Evolutionary conservation across 2,329 filamentous ascomycete genomes (phyloP).

Genomic region (Magnaporthales sp.): DNA sequence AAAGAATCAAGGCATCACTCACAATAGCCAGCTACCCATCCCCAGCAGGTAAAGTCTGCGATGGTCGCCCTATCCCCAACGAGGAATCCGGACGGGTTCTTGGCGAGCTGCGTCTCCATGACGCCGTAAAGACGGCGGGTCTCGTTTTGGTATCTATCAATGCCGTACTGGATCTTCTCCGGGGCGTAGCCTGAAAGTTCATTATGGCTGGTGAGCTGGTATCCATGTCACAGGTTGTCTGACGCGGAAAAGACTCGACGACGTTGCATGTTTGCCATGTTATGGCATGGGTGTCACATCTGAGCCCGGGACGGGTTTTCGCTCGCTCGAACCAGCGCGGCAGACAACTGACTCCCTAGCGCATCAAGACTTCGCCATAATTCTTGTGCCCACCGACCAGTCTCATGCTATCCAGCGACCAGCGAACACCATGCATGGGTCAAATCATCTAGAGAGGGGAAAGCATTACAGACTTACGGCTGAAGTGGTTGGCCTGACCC

Average conservation of each 20-base stretch:
- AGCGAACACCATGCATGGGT: background rate
- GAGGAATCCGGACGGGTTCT: conserved; percentile 46
- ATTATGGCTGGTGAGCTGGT: background rate
- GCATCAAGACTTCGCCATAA: background rate
- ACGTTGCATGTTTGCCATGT: background rate
- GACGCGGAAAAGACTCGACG: background rate
- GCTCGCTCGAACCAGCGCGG: background rate
- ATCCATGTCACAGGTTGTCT: background rate
- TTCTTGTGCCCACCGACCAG: background rate
- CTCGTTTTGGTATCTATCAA: conserved; percentile 77
- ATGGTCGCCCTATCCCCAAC: conserved; percentile 63
- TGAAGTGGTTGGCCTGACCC: conserved; percentile 76
- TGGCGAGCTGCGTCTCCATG: conserved; percentile 61
- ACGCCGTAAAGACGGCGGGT: conserved; percentile 74
- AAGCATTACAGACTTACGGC: conserved; percentile 32
- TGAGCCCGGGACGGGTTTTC: background rate
- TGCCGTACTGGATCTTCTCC: conserved; percentile 72
- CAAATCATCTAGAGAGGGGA: background rate
- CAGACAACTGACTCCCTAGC: background rate
- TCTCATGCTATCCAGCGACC: background rate
- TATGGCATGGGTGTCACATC: background rate
- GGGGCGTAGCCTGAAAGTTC: conserved; percentile 56
- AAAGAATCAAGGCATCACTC: conserved; percentile 14
- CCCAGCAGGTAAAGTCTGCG: conserved; percentile 74
- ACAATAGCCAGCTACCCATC: conserved; percentile 58